These are phyloP conservation scores for Elongisporangium anandrum DNA, from an alignment of 352 stramenopile genomes.

Conservation along the genomic window DNA sequence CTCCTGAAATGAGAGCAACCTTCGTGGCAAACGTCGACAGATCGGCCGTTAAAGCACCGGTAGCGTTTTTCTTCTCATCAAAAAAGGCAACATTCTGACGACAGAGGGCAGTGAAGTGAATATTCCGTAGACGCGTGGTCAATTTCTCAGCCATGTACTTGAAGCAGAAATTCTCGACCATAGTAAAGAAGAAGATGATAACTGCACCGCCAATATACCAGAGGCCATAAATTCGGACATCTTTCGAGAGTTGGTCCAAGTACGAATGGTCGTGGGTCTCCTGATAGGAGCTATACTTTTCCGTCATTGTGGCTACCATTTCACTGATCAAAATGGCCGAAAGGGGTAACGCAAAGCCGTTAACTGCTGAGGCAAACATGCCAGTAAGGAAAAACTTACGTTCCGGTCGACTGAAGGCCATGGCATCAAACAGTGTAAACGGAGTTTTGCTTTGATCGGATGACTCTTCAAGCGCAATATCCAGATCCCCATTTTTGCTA, in stretches of 20 bases:
- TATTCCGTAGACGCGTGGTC: conserved; percentile 30
- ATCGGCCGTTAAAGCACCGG: conserved; percentile 45
- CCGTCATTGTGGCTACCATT: conserved; percentile 27
- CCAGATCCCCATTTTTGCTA: neutral
- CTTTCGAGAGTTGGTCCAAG: conserved; percentile 16
- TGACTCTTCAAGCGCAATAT: neutral
- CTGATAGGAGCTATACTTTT: conserved; percentile 23
- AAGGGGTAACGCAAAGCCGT: conserved; percentile 26
- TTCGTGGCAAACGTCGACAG: conserved; percentile 45
- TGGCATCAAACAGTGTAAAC: conserved; percentile 28
- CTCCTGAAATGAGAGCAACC: conserved; percentile 33
- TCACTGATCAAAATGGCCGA: conserved; percentile 26
- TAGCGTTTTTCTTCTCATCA: conserved; percentile 41
- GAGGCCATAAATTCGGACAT: conserved; percentile 23
- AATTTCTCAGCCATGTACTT: conserved; percentile 47
- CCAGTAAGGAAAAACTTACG: conserved; percentile 26
- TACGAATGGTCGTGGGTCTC: conserved; percentile 12
- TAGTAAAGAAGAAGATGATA: conserved; percentile 21
- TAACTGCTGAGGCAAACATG: conserved; percentile 20
- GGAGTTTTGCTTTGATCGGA: neutral
- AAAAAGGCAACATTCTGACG: conserved; percentile 67
- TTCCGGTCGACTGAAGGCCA: conserved; percentile 28
- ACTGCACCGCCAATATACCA: conserved; percentile 24
- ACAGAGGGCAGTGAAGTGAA: conserved; percentile 47
- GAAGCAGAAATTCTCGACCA: conserved; percentile 35